Conservation (phyloP, 2,329 filamentous ascomycete species). For the Pestalotiopsis fici region DNA sequence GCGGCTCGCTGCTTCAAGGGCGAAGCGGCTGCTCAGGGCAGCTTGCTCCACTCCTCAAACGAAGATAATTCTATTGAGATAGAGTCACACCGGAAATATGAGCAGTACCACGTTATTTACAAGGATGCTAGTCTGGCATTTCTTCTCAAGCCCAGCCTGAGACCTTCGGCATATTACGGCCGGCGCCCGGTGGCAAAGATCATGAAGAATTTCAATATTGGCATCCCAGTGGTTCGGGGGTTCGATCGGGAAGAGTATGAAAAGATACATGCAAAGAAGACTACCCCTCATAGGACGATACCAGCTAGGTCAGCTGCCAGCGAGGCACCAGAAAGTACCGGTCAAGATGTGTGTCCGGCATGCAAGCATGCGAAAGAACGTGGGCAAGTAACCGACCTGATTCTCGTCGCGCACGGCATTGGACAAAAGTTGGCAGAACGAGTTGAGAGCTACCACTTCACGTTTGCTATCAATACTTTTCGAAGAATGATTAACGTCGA, state of each 20-base stretch:
- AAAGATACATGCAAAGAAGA: conserved; percentile 53
- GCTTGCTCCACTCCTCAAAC: conserved; percentile 26
- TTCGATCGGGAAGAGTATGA: conserved; percentile 82
- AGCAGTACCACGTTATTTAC: conserved; percentile 83
- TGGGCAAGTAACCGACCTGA: conserved; percentile 79
- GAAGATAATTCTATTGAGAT: conserved; percentile 40
- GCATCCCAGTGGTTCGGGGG: conserved; percentile 84
- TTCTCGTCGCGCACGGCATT: conserved; percentile 92
- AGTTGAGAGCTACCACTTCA: conserved; percentile 96
- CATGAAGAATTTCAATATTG: conserved; percentile 78
- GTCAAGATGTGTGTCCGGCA: conserved; percentile 46
- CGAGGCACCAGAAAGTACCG: conserved; percentile 22
- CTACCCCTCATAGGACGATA: conserved; percentile 24
- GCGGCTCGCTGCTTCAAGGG: conserved; percentile 61
- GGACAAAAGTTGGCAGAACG: conserved; percentile 94
- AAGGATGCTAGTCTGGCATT: conserved; percentile 77
- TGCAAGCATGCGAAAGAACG: conserved; percentile 65
- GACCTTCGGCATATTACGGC: conserved; percentile 83
- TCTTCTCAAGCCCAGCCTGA: conserved; percentile 81
- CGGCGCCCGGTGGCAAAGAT: conserved; percentile 82
- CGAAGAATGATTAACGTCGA: conserved; percentile 85
- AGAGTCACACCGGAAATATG: conserved; percentile 59
- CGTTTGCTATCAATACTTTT: conserved; percentile 91
- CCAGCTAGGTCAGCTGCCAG: conserved; percentile 25
- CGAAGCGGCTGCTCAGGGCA: conserved; percentile 58